These are phyloP conservation scores for Arctium lappa DNA, from an alignment of 129 eudicot genomes.

Conservation along the genomic window DNA sequence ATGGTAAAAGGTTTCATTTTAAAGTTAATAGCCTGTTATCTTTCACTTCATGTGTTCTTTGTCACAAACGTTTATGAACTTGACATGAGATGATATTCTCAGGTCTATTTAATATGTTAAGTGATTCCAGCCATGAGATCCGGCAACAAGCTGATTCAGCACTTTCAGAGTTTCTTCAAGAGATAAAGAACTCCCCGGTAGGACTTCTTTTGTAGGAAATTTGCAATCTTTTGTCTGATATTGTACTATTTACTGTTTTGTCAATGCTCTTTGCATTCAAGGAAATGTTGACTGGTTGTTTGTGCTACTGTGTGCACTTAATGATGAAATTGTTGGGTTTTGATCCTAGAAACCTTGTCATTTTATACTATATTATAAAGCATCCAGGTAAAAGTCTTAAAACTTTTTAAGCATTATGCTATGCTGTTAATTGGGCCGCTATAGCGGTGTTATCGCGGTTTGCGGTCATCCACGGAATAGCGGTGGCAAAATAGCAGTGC, in stretches of 20 bases:
- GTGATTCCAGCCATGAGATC: conserved; percentile 95
- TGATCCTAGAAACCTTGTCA: conserved; percentile 6
- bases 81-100: conserved; percentile 27
- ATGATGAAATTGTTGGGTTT: not conserved
- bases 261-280: conserved; percentile 1
- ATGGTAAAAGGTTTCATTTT: conserved; percentile 48
- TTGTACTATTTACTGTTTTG: conserved; percentile 7
- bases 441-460: too few relatives aligned
- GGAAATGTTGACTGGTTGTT: conserved; percentile 1
- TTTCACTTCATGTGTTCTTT: conserved; percentile 6
- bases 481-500: too few relatives aligned
- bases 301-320: conserved; percentile 13
- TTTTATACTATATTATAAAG: not conserved
- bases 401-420: not conserved
- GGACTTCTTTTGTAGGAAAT: conserved; percentile 33
- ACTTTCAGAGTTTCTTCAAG: conserved; percentile 94
- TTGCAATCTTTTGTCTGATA: not conserved
- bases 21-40: conserved; percentile 7
- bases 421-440: too few relatives aligned
- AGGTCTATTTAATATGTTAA: conserved; percentile 96
- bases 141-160: conserved; percentile 99
- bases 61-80: conserved; percentile 10
- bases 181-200: conserved; percentile 96
- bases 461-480: too few relatives aligned
- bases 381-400: not conserved